These are phyloP conservation scores for Globisporangium cylindrosporum DNA, from an alignment of 352 stramenopile species.

Conservation along the genomic window DNA sequence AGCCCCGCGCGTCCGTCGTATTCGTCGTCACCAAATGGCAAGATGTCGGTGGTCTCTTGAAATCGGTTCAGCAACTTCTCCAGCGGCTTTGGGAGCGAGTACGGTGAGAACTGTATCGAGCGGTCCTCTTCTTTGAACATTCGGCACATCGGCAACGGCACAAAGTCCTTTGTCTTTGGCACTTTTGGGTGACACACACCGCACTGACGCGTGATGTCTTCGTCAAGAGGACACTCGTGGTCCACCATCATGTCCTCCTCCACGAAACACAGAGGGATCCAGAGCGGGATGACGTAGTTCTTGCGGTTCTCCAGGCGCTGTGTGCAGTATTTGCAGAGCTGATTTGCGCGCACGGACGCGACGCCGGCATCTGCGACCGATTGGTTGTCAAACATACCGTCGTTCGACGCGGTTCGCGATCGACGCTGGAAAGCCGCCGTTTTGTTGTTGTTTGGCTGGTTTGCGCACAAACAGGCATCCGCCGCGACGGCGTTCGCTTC, in stretches of 20 bases:
- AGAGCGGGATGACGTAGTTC: conserved; percentile 72
- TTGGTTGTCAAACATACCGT: conserved; percentile 38
- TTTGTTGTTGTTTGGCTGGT: conserved; percentile 24
- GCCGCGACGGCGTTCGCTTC: conserved; percentile 24
- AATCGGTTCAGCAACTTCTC: conserved; percentile 58
- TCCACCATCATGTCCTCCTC: conserved; percentile 75
- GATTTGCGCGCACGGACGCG: conserved; percentile 34
- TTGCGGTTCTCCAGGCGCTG: conserved; percentile 58
- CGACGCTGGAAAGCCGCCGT: conserved; percentile 29
- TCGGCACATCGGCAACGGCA: conserved; percentile 70
- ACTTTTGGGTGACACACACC: conserved; percentile 54
- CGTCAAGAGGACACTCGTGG: conserved; percentile 63
- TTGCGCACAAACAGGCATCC: conserved; percentile 45
- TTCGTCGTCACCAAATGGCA: conserved; percentile 3
- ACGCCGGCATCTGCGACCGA: conserved; percentile 31
- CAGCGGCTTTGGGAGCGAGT: conserved; percentile 57
- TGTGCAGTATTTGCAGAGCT: conserved; percentile 66
- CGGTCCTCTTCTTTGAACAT: conserved; percentile 60
- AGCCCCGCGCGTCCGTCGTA: conserved; percentile 25
- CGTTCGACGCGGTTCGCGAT: conserved; percentile 43
- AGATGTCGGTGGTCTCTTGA: conserved; percentile 15
- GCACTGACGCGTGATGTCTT: conserved; percentile 65
- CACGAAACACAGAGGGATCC: conserved; percentile 83
- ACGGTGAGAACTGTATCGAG: conserved; percentile 19
- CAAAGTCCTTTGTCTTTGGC: conserved; percentile 50